Conservation (phyloP, 1,284 basidiomycete species). For the Trametes pubescens region DNA sequence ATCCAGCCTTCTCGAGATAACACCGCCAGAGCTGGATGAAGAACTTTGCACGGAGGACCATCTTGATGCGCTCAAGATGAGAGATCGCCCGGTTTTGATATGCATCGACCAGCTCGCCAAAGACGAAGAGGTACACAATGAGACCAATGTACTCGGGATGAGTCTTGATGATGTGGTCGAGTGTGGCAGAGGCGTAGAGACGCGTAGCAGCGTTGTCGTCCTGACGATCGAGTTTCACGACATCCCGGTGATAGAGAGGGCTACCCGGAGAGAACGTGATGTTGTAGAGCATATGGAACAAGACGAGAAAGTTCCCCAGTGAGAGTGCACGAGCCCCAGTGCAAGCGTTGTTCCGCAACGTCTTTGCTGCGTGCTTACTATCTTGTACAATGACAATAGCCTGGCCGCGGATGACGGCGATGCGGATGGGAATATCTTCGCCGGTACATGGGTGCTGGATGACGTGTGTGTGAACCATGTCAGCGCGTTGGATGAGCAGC, state of each 20-base stretch:
- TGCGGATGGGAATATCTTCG: constrained; percentile 17
- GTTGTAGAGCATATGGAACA: constrained; percentile 8
- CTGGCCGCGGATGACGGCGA: constrained; percentile 26
- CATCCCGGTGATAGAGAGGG: constrained; percentile 46
- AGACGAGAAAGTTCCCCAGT: constrained; percentile 33
- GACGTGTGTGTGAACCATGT: constrained; percentile 14
- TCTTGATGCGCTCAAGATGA: constrained; percentile 41
- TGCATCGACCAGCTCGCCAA: constrained; percentile 38
- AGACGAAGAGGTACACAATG: constrained; percentile 37
- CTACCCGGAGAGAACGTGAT: constrained; percentile 11
- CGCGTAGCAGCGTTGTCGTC: constrained; percentile 51
- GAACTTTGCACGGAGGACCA: constrained; percentile 44
- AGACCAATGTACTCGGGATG: constrained; percentile 23
- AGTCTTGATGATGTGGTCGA: constrained; percentile 25
- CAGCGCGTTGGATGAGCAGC: constrained; percentile 11
- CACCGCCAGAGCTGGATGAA: constrained; percentile 47
- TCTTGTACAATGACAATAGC: constrained; percentile 41
- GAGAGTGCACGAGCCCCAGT: constrained; percentile 37
- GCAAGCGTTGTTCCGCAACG: constrained; percentile 40
- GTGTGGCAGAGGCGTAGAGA: constrained; percentile 33
- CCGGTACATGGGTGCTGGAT: constrained; percentile 29
- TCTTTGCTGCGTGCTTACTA: constrained; percentile 45
- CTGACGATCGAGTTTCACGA: constrained; percentile 49
- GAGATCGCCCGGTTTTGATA: constrained; percentile 35
- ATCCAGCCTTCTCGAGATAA: constrained; percentile 37